Base-by-base conservation (phyloP, 2,329 filamentous ascomycete species). In the Beauveria rudraprayagi region DNA sequence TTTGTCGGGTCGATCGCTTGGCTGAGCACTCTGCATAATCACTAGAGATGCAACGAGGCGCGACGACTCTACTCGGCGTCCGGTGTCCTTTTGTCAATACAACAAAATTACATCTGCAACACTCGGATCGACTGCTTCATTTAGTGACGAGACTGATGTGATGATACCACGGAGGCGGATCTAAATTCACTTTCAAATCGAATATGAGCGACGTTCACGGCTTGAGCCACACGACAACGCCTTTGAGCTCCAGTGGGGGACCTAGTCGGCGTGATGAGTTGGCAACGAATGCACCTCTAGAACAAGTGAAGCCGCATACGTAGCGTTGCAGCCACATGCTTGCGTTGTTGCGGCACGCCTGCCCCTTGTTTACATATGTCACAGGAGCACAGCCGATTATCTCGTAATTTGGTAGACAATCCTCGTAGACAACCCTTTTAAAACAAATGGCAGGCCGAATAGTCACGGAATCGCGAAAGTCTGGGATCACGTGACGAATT, bases 61-160 rank as follows among this genome's bases (percentile, higher is more conserved):
- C 71, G 68, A 69, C 68, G 71, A 66, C 72, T 68, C 70, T 66
- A 70, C 68, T 70, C 67, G 73, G 74, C 74, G 74, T 75, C 72
- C 68, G 73, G 74, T 75, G 73, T 75, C 72, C 68, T 74, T 73
- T 61, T 69, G 69, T 75, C 71, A 75, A 75, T 75, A 72, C 65
- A 74, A 73, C 66, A 71, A 65, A 69, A 66, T 71, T 70, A 70
- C 69, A 67, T 71, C 69, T 67, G 67, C 70, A 63, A 64, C 34
- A 43, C 30, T n/a, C 8, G 22, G 37, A 9, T 17, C 22, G 9
- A 19, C 11, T 34, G 11, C 7, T 43, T 17, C 19, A 47, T 16
- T 6, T 44, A 37, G 24, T 43, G 24, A 57, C 8, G 19, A 37
- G 30, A 48, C 26, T 28, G 8, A 48, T 14, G 5, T 9, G 34